Evolutionary conservation across 176 grass and related monocot genomes (phyloP).

Genomic region (Canna indica): DNA sequence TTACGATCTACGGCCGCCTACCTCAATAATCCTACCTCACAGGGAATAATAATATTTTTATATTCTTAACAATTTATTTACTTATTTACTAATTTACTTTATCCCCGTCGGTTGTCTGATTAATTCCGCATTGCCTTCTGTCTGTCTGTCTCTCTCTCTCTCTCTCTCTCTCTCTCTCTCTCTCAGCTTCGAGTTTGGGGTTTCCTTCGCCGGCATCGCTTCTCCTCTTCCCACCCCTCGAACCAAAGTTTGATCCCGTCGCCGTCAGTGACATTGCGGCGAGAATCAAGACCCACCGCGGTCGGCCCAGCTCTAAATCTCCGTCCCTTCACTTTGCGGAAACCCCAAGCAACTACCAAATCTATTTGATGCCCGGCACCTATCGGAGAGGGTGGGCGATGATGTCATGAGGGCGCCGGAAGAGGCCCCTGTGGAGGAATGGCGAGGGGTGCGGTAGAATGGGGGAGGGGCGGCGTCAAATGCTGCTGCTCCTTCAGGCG

Average conservation of each 20-base stretch:
- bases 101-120: no score
- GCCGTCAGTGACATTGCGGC: not conserved
- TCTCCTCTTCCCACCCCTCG: not conserved
- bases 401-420: conserved; percentile 23
- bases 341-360: not conserved
- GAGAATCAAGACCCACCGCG: not conserved
- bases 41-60: no score
- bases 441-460: conserved; percentile 38
- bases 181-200: not conserved
- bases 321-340: not conserved
- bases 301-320: not conserved
- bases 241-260: not conserved
- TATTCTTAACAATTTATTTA: no score
- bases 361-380: not conserved
- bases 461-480: conserved; percentile 9
- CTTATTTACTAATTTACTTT: no score
- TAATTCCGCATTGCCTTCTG: no score
- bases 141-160: no score
- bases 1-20: no score
- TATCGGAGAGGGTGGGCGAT: conserved; percentile 29
- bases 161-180: not conserved
- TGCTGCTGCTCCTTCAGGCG: conserved; percentile 66
- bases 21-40: no score
- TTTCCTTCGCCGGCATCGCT: not conserved
- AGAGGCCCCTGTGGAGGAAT: conserved; percentile 42